Evolutionary conservation across 2,329 filamentous ascomycete genomes (phyloP).

Genomic region (Arachnopeziza araneosa): DNA sequence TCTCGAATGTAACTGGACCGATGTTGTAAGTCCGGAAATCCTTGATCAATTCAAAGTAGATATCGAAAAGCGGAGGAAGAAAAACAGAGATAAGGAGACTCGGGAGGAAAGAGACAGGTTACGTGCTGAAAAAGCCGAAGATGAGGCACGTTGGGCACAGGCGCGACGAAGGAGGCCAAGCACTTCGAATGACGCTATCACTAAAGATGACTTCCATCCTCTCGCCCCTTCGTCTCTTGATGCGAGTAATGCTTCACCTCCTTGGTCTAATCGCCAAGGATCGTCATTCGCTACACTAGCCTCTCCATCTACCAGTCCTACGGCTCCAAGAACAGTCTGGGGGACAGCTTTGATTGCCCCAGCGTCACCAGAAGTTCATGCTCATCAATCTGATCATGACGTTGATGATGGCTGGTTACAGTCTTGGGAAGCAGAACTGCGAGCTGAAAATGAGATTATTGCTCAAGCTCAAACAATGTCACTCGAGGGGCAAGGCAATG

Average conservation of each 20-base stretch:
- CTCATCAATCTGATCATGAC: slow-evolving; percentile 20
- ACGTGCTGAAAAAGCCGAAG: slow-evolving; percentile 62
- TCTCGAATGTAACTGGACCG: slow-evolving; percentile 71
- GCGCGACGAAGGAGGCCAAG: slow-evolving; percentile 51
- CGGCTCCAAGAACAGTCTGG: slow-evolving; percentile 77
- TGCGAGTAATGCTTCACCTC: slow-evolving; percentile 41
- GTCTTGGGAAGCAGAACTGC: slow-evolving; percentile 73
- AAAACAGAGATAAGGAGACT: slow-evolving; percentile 61
- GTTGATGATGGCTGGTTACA: slow-evolving; percentile 81
- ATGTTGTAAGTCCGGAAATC: slow-evolving; percentile 56
- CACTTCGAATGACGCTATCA: slow-evolving; percentile 42
- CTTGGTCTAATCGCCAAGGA: slow-evolving; percentile 49
- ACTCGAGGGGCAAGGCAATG: slow-evolving; percentile 29
- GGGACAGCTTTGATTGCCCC: slow-evolving; percentile 68
- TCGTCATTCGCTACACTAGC: slow-evolving; percentile 64
- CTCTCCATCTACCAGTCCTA: slow-evolving; percentile 76
- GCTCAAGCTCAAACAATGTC: slow-evolving; percentile 53
- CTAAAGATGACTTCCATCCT: slow-evolving; percentile 59
- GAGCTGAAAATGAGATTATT: slow-evolving; percentile 54
- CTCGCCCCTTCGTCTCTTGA: slow-evolving; percentile 45
- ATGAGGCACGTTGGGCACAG: slow-evolving; percentile 57
- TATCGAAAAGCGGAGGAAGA: slow-evolving; percentile 56
- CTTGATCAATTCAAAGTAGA: slow-evolving; percentile 57
- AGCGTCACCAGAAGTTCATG: slow-evolving; percentile 49
- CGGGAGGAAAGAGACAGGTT: slow-evolving; percentile 65